Conservation (phyloP, 2,329 filamentous ascomycete species). For the Ophiostoma sp. region DNA sequence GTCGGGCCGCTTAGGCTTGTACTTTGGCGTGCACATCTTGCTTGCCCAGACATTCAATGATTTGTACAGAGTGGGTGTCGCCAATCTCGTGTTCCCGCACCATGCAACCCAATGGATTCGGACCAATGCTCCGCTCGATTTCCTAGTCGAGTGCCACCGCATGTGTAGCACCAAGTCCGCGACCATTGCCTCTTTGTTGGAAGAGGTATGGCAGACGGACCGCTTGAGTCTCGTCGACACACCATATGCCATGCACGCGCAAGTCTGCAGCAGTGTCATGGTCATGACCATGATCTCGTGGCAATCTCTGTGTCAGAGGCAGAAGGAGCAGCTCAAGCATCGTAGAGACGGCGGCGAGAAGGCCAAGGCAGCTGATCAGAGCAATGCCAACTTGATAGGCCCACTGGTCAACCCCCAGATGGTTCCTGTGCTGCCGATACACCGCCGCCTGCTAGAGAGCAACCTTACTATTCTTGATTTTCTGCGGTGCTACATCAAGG, state of each 20-base stretch:
- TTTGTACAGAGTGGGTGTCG: conserved; percentile 23
- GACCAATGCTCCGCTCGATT: conserved; percentile 17
- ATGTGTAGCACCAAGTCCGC: conserved; percentile 22
- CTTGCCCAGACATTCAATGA: conserved; percentile 23
- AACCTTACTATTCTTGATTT: conserved; percentile 20
- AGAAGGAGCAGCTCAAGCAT: neutral
- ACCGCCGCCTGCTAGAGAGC: conserved; percentile 18
- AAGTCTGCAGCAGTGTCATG: conserved; percentile 24
- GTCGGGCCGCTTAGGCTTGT: conserved; percentile 17
- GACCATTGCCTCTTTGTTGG: conserved; percentile 16
- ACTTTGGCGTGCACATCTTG: conserved; percentile 22
- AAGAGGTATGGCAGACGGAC: conserved; percentile 18
- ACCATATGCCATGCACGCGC: conserved; percentile 23
- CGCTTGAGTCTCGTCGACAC: conserved; percentile 20
- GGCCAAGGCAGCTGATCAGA: neutral
- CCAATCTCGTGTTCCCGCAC: conserved; percentile 23
- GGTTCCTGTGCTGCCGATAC: neutral
- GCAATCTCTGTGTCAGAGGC: conserved; percentile 17
- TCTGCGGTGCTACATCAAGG: conserved; percentile 20
- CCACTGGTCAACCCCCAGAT: conserved; percentile 2
- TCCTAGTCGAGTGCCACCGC: conserved; percentile 20
- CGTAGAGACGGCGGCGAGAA: neutral
- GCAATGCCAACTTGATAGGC: neutral
- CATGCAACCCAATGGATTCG: conserved; percentile 23
- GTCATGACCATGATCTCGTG: conserved; percentile 23